Evolutionary conservation across 2,329 filamentous ascomycete genomes (phyloP), one percentile per base, ranked within the genome.

Genomic region (Exophiala spinifera): DNA sequence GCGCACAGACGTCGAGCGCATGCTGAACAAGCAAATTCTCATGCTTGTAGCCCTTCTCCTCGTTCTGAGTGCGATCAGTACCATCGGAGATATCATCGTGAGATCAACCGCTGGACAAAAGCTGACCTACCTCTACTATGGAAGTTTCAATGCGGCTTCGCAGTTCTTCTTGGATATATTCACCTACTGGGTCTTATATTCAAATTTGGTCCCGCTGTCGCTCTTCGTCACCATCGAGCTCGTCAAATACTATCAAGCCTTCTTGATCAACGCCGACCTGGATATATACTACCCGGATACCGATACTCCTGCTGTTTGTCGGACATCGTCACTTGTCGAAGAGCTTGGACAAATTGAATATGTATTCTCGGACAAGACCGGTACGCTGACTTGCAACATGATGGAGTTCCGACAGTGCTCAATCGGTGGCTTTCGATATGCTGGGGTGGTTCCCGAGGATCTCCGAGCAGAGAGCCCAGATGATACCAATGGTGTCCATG

Each of bases 341-440:
- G 95, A 99, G 68, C 76, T 99, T 42, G 94, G 94, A 51, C 96
- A 97, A 81, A 95, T 99, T 42, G 94, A 97, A 67, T 99, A 95
- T 66, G 94, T 99, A 61, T 99, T 99, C 70, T 96, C 91, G 0
- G 92, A 97, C 77, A 97, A 97, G 77, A 97, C 92, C 1, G 92
- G 92, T 40, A 97, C 92, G 3, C 76, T 97, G 66, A 97, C 92
- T n/a, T 95, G 91, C 74, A 97, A 97, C 68, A 86, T 90, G 80
- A 97, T 99, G 94, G 92, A 97, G 71, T 99, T 97, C 72, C 91
- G 91, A 69, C 91, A 97, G 71, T 95, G 89, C 66, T 88, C 88
- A 0, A 97, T 99, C 67, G 89, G 84, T 21, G 94, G 94, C 21
- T 86, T 97, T 49, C 92, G 96, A 72, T 99, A 99, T 67, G 88